Evolutionary conservation across 2,329 filamentous ascomycete species (phyloP).

Genomic region (Pseudogymnoascus sp.): DNA sequence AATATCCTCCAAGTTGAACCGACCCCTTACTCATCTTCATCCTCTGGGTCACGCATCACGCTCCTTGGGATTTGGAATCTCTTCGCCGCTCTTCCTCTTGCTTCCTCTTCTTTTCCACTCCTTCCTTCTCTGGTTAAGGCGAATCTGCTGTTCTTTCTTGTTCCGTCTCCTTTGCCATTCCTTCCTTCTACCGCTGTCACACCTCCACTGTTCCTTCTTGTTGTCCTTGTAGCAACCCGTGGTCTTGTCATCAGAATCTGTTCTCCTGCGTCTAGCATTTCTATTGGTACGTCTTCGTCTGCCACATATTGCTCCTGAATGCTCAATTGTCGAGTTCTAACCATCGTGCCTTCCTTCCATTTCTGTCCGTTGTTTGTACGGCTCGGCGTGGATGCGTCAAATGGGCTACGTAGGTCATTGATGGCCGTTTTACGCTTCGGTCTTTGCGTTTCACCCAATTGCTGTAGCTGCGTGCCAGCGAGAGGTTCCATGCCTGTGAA

Average conservation of each 20-base stretch:
- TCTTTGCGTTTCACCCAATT: not conserved
- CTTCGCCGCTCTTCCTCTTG: not conserved
- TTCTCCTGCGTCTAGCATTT: not conserved
- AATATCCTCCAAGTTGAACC: not conserved
- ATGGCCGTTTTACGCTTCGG: not conserved
- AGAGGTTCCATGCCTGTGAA: not conserved
- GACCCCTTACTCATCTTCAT: not conserved
- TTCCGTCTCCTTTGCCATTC: not conserved
- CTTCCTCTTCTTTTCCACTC: not conserved
- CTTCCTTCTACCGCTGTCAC: not conserved
- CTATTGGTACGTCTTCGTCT: not conserved
- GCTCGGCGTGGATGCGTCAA: not conserved
- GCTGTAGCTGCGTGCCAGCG: not conserved
- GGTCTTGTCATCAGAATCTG: not conserved
- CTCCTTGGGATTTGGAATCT: not conserved
- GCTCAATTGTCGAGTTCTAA: not conserved
- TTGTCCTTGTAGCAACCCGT: not conserved
- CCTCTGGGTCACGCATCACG: not conserved
- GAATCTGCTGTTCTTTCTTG: not conserved
- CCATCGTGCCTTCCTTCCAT: not conserved
- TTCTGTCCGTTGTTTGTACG: not conserved
- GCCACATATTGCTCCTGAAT: not conserved
- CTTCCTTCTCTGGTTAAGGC: not conserved
- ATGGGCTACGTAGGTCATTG: not conserved
- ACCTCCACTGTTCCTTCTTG: not conserved